phyloP scores from a whole-genome alignment of 2,329 filamentous ascomycete species.

The Aspergillus ustus region DNA sequence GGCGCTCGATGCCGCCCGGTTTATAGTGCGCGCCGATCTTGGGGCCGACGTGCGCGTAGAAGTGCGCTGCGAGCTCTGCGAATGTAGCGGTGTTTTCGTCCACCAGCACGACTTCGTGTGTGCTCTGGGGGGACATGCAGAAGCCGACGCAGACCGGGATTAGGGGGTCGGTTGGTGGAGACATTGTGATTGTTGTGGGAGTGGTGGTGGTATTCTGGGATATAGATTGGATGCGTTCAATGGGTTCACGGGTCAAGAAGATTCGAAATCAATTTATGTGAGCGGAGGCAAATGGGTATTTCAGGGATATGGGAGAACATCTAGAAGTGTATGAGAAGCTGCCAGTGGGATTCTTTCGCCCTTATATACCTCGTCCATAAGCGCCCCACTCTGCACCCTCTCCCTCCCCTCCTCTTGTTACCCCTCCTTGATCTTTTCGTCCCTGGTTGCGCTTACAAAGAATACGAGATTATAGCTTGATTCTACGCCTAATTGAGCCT shows the following conservation, averaged over 20 bases:
- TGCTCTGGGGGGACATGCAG: neutral
- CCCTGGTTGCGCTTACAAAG: neutral
- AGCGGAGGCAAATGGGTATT: too few species aligned
- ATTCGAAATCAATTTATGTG: too few species aligned
- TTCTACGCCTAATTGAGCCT: neutral
- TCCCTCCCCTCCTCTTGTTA: neutral
- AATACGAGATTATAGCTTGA: neutral
- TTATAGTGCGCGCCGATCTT: neutral
- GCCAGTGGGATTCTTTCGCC: too few species aligned
- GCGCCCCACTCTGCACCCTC: neutral
- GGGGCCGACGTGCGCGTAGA: neutral
- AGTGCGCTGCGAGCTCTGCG: neutral
- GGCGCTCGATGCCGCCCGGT: neutral
- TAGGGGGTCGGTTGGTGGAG: neutral
- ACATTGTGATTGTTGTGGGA: neutral
- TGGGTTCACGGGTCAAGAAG: too few species aligned
- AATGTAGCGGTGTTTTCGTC: neutral
- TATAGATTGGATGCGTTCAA: neutral
- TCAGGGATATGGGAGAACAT: too few species aligned
- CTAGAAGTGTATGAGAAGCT: too few species aligned
- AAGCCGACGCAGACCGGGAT: neutral
- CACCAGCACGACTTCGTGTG: neutral
- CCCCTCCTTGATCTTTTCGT: neutral
- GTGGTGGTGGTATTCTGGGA: neutral
- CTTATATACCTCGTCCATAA: neutral